phyloP scores from a whole-genome alignment of 2,329 filamentous ascomycete species.

The Colletotrichum incanum region DNA sequence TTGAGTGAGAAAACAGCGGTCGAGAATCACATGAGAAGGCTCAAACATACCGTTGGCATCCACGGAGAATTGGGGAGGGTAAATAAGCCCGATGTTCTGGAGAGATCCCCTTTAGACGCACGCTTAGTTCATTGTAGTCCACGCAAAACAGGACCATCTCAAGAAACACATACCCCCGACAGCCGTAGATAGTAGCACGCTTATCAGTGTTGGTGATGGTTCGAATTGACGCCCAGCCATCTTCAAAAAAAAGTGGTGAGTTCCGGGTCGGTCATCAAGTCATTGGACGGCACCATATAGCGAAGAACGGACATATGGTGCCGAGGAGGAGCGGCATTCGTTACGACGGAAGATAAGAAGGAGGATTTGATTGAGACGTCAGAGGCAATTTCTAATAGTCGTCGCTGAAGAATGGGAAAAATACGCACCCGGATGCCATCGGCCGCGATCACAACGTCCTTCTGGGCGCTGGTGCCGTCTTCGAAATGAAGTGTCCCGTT shows the following conservation, averaged over 20 bases:
- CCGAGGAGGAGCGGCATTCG: background rate
- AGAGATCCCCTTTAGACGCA: background rate
- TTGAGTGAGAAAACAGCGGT: background rate
- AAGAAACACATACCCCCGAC: background rate
- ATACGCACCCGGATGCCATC: slow-evolving; percentile 11
- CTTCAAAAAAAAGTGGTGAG: background rate
- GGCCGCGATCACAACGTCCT: slow-evolving; percentile 5
- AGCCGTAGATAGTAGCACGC: slow-evolving; percentile 5
- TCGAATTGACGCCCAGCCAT: background rate
- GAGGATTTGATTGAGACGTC: background rate
- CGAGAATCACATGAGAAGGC: background rate
- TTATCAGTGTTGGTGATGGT: background rate
- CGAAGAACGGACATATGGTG: slow-evolving; percentile 14
- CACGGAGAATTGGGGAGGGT: background rate
- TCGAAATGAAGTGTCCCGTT: slow-evolving; percentile 4
- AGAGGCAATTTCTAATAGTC: background rate
- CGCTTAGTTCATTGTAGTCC: background rate
- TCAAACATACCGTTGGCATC: background rate
- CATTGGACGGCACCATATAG: background rate
- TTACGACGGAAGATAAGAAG: slow-evolving; percentile 4
- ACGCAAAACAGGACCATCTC: background rate
- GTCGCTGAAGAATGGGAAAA: background rate
- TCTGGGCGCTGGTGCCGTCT: background rate
- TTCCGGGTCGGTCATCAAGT: background rate
- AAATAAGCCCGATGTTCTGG: slow-evolving; percentile 6